Base-by-base conservation (phyloP, 2,329 filamentous ascomycete species). In the Colletotrichum aenigma region DNA sequence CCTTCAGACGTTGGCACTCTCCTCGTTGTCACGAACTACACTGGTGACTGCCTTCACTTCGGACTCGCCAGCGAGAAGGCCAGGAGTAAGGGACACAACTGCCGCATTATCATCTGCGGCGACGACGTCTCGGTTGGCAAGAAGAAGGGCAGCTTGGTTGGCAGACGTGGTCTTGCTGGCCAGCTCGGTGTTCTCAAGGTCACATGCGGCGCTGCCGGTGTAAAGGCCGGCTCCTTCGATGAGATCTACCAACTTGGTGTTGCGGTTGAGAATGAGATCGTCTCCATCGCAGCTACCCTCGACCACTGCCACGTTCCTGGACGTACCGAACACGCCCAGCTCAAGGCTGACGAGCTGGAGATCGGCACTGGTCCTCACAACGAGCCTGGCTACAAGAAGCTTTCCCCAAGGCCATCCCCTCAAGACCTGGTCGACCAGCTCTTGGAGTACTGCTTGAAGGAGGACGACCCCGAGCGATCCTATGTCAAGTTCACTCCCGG, bases 351-450 rank as follows among this genome's bases (percentile, higher is more conserved):
- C 71, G 90, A 91, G 72, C 82, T 93, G 43, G 92, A 93, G 81
- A 85, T 93, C n/a, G 92, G 92, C 4, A 93, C 92, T 26, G 92
- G 92, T 1, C 91, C 91, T 16, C 92, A 94, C 81, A 93, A 93
- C 79, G 92, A 94, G 81, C 92, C 92, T 0, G 92, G 89, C 1
- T 89, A 91, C 79, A 86, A 85, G 79, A 91, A 90, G 81, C 79
- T 92, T 21, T 89, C 88, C 0, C 91, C 89, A 0, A 85, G 83
- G 1, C 89, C 88, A 4, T 84, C 87, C 10, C 84, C 88, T 1
- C 82, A 87, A 30, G 88, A 87, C 12, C 83, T 92, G 36, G 85
- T 91, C 68, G 87, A 88, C 79, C 89, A 88, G 62, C 90, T 95
- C 81, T 85, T 95, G 26, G 87, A 84, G 30, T 84, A 92, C 87